Evolutionary conservation across 495 filamentous ascomycete species (phyloP).

Genomic region (Aspergillus sparsus): DNA sequence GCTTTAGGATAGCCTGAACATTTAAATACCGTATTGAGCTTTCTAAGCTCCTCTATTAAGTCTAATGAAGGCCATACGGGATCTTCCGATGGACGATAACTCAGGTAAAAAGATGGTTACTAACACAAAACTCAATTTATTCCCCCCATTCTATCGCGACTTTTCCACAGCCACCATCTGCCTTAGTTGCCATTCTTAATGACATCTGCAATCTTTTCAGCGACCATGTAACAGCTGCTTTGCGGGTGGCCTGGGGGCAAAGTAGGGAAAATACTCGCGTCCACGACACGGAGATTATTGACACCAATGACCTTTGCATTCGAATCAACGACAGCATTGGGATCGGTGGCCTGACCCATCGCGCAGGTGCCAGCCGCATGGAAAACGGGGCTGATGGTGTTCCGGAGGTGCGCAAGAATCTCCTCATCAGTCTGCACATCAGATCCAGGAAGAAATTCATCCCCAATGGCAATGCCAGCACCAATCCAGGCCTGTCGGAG

Average conservation of each 20-base stretch:
- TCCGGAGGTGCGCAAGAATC: slow-evolving; percentile 45
- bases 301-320: not conserved
- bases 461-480: slow-evolving; percentile 21
- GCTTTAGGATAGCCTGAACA: too few relatives aligned
- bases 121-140: too few relatives aligned
- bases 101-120: too few relatives aligned
- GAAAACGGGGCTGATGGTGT: slow-evolving; percentile 43
- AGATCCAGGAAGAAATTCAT: slow-evolving; percentile 46
- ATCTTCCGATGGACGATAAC: too few relatives aligned
- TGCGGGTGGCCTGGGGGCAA: too few relatives aligned
- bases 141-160: too few relatives aligned
- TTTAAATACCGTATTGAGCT: too few relatives aligned
- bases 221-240: not conserved
- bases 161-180: too few relatives aligned
- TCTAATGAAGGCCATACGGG: too few relatives aligned
- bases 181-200: slow-evolving; percentile 7
- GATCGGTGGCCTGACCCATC: slow-evolving; percentile 40
- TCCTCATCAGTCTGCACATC: slow-evolving; percentile 47
- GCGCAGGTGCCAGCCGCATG: slow-evolving; percentile 52
- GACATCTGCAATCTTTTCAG: slow-evolving; percentile 11
- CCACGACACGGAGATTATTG: not conserved
- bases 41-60: too few relatives aligned
- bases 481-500: slow-evolving; percentile 35
- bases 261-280: too few relatives aligned
- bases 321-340: too few relatives aligned